These are phyloP conservation scores for Camelina hispida DNA, from an alignment of 345 rosid species.

Conservation along the genomic window DNA sequence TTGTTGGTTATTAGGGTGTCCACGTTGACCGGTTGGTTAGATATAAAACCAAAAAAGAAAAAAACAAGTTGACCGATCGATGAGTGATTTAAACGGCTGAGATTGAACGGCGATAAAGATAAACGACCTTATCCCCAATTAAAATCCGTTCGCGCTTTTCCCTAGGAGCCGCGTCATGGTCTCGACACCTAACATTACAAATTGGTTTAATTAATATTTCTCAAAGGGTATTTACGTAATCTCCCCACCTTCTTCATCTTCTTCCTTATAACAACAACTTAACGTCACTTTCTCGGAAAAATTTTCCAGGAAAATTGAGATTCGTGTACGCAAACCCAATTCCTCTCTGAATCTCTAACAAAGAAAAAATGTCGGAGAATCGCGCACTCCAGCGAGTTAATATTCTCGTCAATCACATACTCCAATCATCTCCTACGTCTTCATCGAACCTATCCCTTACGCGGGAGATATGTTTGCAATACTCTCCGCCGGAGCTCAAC, in stretches of 20 bases:
- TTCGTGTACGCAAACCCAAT: neutral
- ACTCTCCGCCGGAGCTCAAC: conserved; percentile 70
- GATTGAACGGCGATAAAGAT: neutral
- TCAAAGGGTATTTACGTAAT: conserved; percentile 13
- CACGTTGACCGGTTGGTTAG: neutral
- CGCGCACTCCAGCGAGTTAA: conserved; percentile 59
- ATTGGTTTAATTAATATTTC: neutral
- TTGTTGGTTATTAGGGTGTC: neutral
- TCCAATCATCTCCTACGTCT: conserved; percentile 34
- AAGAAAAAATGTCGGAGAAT: conserved; percentile 36
- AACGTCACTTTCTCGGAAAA: conserved; percentile 7
- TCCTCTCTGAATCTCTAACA: neutral
- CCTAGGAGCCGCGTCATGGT: conserved; percentile 7
- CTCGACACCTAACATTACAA: too few relatives aligned
- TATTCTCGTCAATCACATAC: conserved; percentile 64
- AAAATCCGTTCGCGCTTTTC: conserved; percentile 19
- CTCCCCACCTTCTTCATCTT: neutral
- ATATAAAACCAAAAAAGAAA: neutral
- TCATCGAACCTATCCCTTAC: conserved; percentile 33
- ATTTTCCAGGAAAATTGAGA: neutral
- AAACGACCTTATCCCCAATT: conserved; percentile 15
- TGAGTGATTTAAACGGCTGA: conserved; percentile 23
- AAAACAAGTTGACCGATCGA: neutral
- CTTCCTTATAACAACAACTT: neutral
- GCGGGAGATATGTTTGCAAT: conserved; percentile 59